Evolutionary conservation across 2,329 filamentous ascomycete genomes (phyloP), one percentile per base, ranked within the genome.

Genomic region (Emericellopsis atlantica): DNA sequence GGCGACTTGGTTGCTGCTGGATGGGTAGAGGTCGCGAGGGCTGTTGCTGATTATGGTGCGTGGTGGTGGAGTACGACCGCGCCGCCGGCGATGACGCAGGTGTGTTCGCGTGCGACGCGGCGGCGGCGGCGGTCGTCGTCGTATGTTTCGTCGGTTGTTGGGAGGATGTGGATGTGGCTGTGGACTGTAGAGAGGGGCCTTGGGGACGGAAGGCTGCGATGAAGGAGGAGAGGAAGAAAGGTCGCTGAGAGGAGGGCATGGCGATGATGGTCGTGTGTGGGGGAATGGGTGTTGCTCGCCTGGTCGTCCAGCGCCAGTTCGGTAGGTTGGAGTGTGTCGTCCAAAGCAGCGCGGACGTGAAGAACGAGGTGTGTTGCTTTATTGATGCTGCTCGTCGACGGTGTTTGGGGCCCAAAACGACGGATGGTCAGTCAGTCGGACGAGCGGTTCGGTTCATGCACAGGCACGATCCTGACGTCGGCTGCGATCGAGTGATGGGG

Each of bases 171-270:
- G 41, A 32, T 37, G 60, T 55, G 54, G 60, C 54, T 44, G 59
- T 22, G 47, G 43, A 29, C 47, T 51, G 54, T 53, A 56, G 51
- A 34, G 62, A 48, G 16, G 64, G 57, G 11, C 59, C 54, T 50
- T 67, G 67, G 43, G 69, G 67, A 40, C 70, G 68, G 53, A 74
- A 72, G 55, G 70, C 68, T 54, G 69, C 66, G 55, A 74, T 64
- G 59, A 74, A 72, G 51, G 66, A 69, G 37, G 70, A 71, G 51
- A 74, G 67, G 59, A 74, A 73, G 55, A 67, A 74, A 37, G 70
- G 69, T 39, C 70, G 67, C 51, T 74, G 70, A 16, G 41, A 69
- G 37, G 70, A 69, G 37, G 70, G 65, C 69, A 72, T 72, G 36
- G 33, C 46, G 44, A 26, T n/a, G 24, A 29, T 12, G 2, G 26